Base-by-base conservation (phyloP, 2,329 filamentous ascomycete genomes). In the Dactylellina parvicollis region DNA sequence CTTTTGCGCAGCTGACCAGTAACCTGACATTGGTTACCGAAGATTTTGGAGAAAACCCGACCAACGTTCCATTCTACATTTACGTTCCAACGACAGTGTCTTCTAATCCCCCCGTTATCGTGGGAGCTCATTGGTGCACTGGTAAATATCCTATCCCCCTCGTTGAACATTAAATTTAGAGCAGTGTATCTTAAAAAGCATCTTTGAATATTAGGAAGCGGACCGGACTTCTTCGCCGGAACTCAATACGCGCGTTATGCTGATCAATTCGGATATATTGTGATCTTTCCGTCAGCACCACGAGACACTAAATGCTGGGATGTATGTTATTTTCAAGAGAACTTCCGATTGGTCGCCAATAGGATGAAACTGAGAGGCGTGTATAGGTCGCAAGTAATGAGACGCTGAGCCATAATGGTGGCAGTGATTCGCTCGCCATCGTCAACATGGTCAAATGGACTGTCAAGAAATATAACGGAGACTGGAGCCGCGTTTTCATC, bases 381-480 rank as follows among this genome's bases (percentile, higher is more conserved):
- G n/a, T 49, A 24, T 38, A 69, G 64, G 64, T 69, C 4, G 54
- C 64, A 5, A 61, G 54, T 26, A 69, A 54, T 30, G 60, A 73
- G 26, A 72, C 77, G 0, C 67, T 82, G 26, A 78, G 77, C 1
- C 80, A 81, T 44, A 78, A 80, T 22, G 80, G 79, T 1, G 81
- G 81, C 7, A 81, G 81, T 1, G 80, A 82, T 50, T 81, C 80
- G 30, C 76, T 81, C n/a, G 80, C 80, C 0, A 80, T 82, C 56
- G 81, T 78, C 22, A 81, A 80, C 56, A 81, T 81, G 81, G 80
- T 81, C 0, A 78, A 77, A n/a, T 81, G 79, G 79, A 79, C 80
- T 0, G 77, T 80, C 1, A 57, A 76, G 1, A 76, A 77, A 46
- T 81, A 81, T 49, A 72, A 76, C 0, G 80, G 78, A 3, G 79